Base-by-base conservation (phyloP, 1,284 basidiomycete genomes). In the Naganishia sp. region DNA sequence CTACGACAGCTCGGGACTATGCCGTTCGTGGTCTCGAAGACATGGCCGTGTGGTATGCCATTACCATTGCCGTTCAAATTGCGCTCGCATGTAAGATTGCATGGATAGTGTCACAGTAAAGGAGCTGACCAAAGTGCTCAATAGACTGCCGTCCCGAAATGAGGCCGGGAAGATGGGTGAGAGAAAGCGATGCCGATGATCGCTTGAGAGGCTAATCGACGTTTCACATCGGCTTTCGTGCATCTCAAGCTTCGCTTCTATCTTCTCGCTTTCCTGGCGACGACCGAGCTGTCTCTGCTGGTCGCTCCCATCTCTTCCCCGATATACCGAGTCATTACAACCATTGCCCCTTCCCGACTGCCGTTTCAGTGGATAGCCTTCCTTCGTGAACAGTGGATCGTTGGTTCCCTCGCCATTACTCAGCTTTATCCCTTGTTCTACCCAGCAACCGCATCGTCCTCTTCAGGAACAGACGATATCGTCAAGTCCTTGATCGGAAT, bases 321-420 rank as follows among this genome's bases (percentile, higher is more conserved):
- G 2, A 7, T 61, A 7, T 32, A 61, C 39, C 47, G 11, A 6
- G 15, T 51, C 35, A 51, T 47, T 6, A 15, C 17, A 1, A 7
- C 18, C 18, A 18, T 61, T n/a, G 45, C 47, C 6, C 47, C 47
- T 0, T 41, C 21, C 7, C 47, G 17, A 7, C 32, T 61, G 25
- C 58, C 58, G 4, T 61, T 50, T 21, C 58, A 61, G 39, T 61
- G 58, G 58, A 42, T 61, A 21, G 47, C 58, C 7, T 61, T 50
- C 35, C 21, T 50, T 1, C n/a, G 58, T 10, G 58, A 61, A 51
- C 58, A 61, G 28, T 61, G 58, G 58, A 51, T 49, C 15, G 46
- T 61, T 31, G 23, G 23, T 25, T 61, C 58, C 15, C 58, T 61
- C n/a, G 58, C 58, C 9, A 61, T 61, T 15, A 61, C 58, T 9